Base-by-base conservation (phyloP, 208 protist species). In the Strigomonas culicis region DNA sequence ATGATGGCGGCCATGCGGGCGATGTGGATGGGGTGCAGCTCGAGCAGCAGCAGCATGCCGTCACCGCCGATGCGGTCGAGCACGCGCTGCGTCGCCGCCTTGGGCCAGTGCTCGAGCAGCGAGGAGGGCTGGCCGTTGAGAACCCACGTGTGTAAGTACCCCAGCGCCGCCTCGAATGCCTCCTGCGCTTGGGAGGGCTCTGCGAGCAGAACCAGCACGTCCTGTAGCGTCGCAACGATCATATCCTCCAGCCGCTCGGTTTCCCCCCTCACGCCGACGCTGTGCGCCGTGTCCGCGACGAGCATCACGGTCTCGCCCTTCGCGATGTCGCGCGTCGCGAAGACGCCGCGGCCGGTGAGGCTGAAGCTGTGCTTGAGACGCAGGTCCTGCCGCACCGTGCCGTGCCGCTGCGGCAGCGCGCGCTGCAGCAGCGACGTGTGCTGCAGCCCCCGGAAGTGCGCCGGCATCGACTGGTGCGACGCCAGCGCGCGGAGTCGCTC, bases 281-380 rank as follows among this genome's bases (percentile, higher is more conserved):
- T 93, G 47, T 82, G 79, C 19, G 86, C 82, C 28, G 84, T 92
- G 73, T 79, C 84, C 41, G 75, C 72, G n/a, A 93, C 82, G 53
- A 95, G 78, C 86, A 95, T 93, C 62, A 95, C 80, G 0, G 61
- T 88, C 59, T 93, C 84, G 19, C 90, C 90, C 32, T 84, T 77
- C 27, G 63, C 66, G 22, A 95, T 78, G 46, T 81, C 70, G 7
- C 76, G 68, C 32, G 84, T 92, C 22, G 90, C 82, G 59, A 95
- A 95, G 25, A 95, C 72, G 30, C 90, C 90, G 13, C 90, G 82
- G 1, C 90, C 90, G 41, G 90, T 93, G 21, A 83, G 70, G 27
- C 64, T 66, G 63, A 95, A 91, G 64, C 82, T 89, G 70, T 90
- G 79, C 59, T 82, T 79, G n/a, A 93, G 66, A 19, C 92, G 77